Evolutionary conservation across 805 yeast species (phyloP), one percentile per base, ranked within the genome.

Genomic region (Candida chauliodis): DNA sequence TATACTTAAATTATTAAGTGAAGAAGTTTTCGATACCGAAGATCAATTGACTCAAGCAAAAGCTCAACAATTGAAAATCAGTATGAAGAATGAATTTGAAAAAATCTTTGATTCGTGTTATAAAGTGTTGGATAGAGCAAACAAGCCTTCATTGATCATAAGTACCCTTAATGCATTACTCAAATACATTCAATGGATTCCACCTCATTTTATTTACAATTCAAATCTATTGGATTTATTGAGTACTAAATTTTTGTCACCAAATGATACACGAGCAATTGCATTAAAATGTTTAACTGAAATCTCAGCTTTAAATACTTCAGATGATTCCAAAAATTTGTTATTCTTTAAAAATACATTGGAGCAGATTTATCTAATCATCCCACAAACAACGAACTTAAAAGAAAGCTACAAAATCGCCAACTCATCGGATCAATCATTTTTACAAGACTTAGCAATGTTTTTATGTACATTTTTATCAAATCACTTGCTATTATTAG

Each of bases 31-130:
- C 58, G 98, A 93, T 64, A 81, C 95, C n/a, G 87, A 89, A 35
- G 97, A 90, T 48, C 95, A 87, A 58, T 82, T 93, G 86, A 93
- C 99, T 30, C 96, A 88, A 63, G 95, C 96, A 5, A 91, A 91
- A 64, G 86, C 95, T 5, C 77, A 81, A 52, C 77, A 78, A 43
- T 76, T 93, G 58, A 93, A 88, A 61, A 69, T 76, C 34, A 84
- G 88, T 51, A 81, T 93, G 86, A 75, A 85, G 48, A 81, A 82
- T 39, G 98, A 93, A 62, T 93, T 93, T 54, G 85, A 89, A 49
- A 95, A 87, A 58, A 90, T 93, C 51, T 93, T 89, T 69, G 85
- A 84, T 56, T 75, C 95, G 43, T 93, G 99, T 66, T 88, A 78
- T 59, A 96, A 91, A 63, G 95, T 93, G 5, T 74, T 93, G 52